These are phyloP conservation scores for Trichophyton simii DNA, from an alignment of 2,329 filamentous ascomycete genomes.

Conservation along the genomic window DNA sequence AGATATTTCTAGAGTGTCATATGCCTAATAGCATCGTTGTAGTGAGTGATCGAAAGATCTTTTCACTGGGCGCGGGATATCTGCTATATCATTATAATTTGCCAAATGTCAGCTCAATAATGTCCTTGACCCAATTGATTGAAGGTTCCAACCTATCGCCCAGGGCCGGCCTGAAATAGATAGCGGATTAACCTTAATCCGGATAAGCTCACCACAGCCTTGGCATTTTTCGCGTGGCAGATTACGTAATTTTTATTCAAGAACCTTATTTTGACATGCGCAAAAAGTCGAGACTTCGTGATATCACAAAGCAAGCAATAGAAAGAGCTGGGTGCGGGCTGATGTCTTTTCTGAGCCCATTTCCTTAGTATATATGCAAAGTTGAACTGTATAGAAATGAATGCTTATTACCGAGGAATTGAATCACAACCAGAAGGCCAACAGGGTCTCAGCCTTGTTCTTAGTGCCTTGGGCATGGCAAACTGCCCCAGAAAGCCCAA, in stretches of 20 bases:
- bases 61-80: background rate
- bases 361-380: background rate
- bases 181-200: background rate
- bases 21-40: background rate
- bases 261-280: background rate
- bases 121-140: no score
- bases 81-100: background rate
- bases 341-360: no score
- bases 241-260: background rate
- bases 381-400: background rate
- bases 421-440: background rate
- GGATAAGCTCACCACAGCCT: background rate
- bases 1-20: background rate
- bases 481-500: background rate
- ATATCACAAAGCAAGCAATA: background rate
- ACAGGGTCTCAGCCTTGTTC: background rate
- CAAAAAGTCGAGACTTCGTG: background rate
- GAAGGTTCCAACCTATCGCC: no score
- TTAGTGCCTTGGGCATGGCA: background rate
- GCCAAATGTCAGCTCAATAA: background rate
- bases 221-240: background rate
- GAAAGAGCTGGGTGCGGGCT: background rate
- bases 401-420: background rate
- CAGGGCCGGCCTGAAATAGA: background rate
- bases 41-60: background rate